These are phyloP conservation scores for Leptodontidium sp. DNA, from an alignment of 2,329 filamentous ascomycete species.

Conservation along the genomic window DNA sequence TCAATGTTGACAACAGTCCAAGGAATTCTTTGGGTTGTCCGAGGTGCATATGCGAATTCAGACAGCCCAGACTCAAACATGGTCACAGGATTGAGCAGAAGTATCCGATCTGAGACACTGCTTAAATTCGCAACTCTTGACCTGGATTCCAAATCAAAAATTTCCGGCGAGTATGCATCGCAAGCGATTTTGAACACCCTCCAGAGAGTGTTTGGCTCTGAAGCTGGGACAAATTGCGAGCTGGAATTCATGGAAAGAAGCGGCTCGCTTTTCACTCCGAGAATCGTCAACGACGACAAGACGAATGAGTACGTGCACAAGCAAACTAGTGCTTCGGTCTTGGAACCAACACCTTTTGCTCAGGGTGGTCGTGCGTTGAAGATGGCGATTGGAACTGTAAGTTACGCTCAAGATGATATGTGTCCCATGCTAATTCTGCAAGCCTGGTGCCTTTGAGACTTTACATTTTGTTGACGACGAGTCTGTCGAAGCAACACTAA, in stretches of 20 bases:
- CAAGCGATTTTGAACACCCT: conserved; percentile 36
- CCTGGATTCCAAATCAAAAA: conserved; percentile 41
- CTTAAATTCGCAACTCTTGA: conserved; percentile 44
- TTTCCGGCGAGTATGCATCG: conserved; percentile 45
- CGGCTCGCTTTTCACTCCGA: conserved; percentile 43
- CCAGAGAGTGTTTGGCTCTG: conserved; percentile 31
- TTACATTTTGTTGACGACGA: conserved; percentile 42
- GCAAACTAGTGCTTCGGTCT: conserved; percentile 31
- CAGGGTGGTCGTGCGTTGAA: conserved; percentile 37
- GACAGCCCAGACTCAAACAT: conserved; percentile 41
- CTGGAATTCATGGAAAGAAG: conserved; percentile 41
- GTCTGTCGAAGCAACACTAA: conserved; percentile 21
- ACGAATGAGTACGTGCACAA: conserved; percentile 42
- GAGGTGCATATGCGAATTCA: conserved; percentile 51
- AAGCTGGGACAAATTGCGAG: conserved; percentile 34
- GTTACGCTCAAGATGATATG: background rate
- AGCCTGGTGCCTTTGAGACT: conserved; percentile 42
- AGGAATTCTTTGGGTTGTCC: conserved; percentile 59
- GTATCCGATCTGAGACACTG: conserved; percentile 41
- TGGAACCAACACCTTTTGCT: conserved; percentile 35
- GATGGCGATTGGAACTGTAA: conserved; percentile 36
- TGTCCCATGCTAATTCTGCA: background rate
- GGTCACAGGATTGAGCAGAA: conserved; percentile 44
- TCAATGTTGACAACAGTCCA: conserved; percentile 49
- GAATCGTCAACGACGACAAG: conserved; percentile 43